Evolutionary conservation across 768 basidiomycete species (phyloP).

Genomic region (Lactifluus pinguis): DNA sequence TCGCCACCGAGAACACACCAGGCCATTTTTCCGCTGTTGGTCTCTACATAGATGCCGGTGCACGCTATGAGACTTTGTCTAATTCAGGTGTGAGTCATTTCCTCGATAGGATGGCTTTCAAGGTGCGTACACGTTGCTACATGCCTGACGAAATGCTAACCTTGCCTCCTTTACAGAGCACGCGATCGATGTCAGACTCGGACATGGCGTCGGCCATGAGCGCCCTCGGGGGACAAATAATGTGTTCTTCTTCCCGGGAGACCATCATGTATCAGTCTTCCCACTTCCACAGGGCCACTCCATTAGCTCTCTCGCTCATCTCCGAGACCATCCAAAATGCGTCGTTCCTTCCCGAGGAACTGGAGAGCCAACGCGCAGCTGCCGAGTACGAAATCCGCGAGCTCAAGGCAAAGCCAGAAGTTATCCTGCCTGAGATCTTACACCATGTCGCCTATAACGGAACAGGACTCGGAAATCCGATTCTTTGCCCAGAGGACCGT

Average conservation of each 20-base stretch:
- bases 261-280: slow-evolving; percentile 98
- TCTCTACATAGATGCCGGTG: slow-evolving; percentile 89
- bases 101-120: slow-evolving; percentile 93
- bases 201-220: slow-evolving; percentile 52
- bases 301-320: slow-evolving; percentile 77
- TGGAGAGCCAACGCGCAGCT: slow-evolving; percentile 76
- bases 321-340: slow-evolving; percentile 85
- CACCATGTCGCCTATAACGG: slow-evolving; percentile 78
- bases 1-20: slow-evolving; percentile 84
- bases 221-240: slow-evolving; percentile 82
- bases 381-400: slow-evolving; percentile 89
- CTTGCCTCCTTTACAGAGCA: slow-evolving; percentile 44
- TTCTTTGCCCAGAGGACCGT: slow-evolving; percentile 82
- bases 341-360: slow-evolving; percentile 63
- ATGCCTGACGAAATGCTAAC: not conserved
- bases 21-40: slow-evolving; percentile 94
- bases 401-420: slow-evolving; percentile 80
- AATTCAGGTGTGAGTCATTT: slow-evolving; percentile 85
- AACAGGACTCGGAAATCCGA: slow-evolving; percentile 78
- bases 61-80: slow-evolving; percentile 70
- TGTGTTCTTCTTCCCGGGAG: slow-evolving; percentile 85
- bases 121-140: slow-evolving; percentile 41
- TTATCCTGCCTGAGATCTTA: slow-evolving; percentile 84
- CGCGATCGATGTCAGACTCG: slow-evolving; percentile 53
- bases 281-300: slow-evolving; percentile 77